Evolutionary conservation across 2,329 filamentous ascomycete genomes (phyloP).

Genomic region (Nemania abortiva): DNA sequence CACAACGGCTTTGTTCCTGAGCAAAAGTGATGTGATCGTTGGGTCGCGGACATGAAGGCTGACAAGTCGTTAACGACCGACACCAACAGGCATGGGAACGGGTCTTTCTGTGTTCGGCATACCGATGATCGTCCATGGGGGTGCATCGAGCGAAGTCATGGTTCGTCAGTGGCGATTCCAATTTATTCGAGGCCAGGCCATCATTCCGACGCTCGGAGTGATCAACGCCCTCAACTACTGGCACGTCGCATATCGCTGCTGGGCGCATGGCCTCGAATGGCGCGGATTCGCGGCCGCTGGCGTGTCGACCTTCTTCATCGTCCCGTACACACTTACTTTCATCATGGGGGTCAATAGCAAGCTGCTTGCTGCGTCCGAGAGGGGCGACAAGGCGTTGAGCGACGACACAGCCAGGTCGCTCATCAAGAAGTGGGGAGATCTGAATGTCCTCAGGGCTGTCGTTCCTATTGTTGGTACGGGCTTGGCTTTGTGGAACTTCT

Average conservation of each 20-base stretch:
- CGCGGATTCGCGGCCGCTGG: conserved; percentile 44
- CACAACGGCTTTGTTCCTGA: neutral
- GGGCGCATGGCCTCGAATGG: conserved; percentile 41
- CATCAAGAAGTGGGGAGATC: conserved; percentile 46
- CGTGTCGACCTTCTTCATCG: conserved; percentile 41
- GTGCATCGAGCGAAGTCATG: conserved; percentile 40
- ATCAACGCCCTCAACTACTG: conserved; percentile 41
- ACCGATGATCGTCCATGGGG: conserved; percentile 39
- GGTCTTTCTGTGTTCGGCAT: conserved; percentile 38
- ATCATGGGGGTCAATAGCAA: conserved; percentile 39
- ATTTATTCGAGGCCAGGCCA: conserved; percentile 38
- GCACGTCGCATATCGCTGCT: conserved; percentile 39
- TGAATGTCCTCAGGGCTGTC: conserved; percentile 46
- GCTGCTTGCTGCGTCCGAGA: conserved; percentile 37
- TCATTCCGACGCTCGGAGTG: conserved; percentile 36
- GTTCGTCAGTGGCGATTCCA: conserved; percentile 43
- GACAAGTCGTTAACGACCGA: conserved; percentile 4
- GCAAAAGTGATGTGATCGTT: neutral
- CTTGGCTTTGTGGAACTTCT: conserved; percentile 49
- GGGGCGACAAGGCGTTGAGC: conserved; percentile 42
- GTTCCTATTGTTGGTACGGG: conserved; percentile 49
- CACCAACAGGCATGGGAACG: conserved; percentile 38
- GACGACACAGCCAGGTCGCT: conserved; percentile 44
- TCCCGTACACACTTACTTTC: conserved; percentile 43
- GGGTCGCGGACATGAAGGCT: conserved; percentile 17